These are phyloP conservation scores for Aureobasidium lini DNA, from an alignment of 2,329 filamentous ascomycete genomes.

Conservation along the genomic window DNA sequence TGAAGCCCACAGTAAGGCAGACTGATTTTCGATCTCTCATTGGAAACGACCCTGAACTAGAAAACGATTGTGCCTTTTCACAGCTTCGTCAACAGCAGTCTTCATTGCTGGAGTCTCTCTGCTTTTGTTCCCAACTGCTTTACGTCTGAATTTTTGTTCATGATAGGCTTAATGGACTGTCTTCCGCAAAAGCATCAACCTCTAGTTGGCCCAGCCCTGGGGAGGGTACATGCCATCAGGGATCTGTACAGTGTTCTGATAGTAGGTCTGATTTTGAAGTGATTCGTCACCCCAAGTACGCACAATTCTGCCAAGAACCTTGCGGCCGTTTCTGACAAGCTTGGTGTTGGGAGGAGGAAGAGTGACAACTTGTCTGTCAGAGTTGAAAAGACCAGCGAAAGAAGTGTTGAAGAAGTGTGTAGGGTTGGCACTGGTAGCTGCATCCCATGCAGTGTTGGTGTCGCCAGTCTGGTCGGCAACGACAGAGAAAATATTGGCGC, in stretches of 20 bases:
- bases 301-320: slow-evolving; percentile 26
- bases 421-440: slow-evolving; percentile 21
- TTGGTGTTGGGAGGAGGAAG: slow-evolving; percentile 26
- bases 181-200: neutral
- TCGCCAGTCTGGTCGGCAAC: slow-evolving; percentile 32
- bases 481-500: slow-evolving; percentile 38
- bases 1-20: no score
- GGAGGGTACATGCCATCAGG: slow-evolving; percentile 30
- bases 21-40: no score
- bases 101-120: no score
- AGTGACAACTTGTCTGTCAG: slow-evolving; percentile 17
- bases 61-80: no score
- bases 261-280: slow-evolving; percentile 20
- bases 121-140: no score
- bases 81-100: no score
- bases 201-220: slow-evolving; percentile 18
- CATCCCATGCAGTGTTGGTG: slow-evolving; percentile 21
- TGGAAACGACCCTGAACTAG: no score
- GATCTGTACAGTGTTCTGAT: slow-evolving; percentile 25
- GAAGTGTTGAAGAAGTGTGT: slow-evolving; percentile 27
- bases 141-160: no score
- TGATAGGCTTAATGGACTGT: no score
- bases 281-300: slow-evolving; percentile 17
- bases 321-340: slow-evolving; percentile 23
- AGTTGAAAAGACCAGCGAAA: slow-evolving; percentile 29